Percentiles rank a stretch among this genome's conserved stretches.
phyloP scores from a whole-genome alignment of 2,329 filamentous ascomycete genomes.

The Diplodia corticola region DNA sequence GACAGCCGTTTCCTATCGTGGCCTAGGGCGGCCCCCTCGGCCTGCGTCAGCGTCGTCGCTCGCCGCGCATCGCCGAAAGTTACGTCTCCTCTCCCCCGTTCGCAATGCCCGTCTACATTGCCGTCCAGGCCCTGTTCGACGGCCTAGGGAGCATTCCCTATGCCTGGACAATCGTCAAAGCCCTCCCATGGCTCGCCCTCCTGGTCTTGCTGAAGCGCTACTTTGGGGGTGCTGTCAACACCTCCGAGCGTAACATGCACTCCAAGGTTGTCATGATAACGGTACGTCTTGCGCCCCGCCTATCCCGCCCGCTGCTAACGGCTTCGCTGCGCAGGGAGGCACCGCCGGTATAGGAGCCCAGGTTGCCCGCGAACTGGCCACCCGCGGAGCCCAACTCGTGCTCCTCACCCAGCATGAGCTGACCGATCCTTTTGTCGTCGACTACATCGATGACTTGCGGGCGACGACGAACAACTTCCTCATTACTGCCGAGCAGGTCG shows the following conservation, averaged over 20 bases:
- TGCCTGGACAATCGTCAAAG: slow-evolving; percentile 54
- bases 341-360: slow-evolving; percentile 89
- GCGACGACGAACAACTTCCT: slow-evolving; percentile 75
- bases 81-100: slow-evolving; percentile 7
- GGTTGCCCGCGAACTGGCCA: slow-evolving; percentile 71
- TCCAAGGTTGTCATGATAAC: slow-evolving; percentile 93
- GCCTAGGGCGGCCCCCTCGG: slow-evolving; percentile 4
- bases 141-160: slow-evolving; percentile 58
- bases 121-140: slow-evolving; percentile 55
- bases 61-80: slow-evolving; percentile 11
- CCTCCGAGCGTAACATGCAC: slow-evolving; percentile 80
- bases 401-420: slow-evolving; percentile 82
- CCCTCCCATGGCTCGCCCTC: slow-evolving; percentile 53
- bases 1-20: background rate
- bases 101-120: slow-evolving; percentile 63
- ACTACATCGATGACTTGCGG: slow-evolving; percentile 89
- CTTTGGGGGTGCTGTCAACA: slow-evolving; percentile 72
- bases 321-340: slow-evolving; percentile 60
- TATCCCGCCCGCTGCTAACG: slow-evolving; percentile 27
- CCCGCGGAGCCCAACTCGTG: slow-evolving; percentile 83
- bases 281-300: slow-evolving; percentile 47
- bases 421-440: slow-evolving; percentile 83
- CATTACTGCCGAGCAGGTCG: slow-evolving; percentile 93
- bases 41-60: slow-evolving; percentile 8
- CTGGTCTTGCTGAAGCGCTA: slow-evolving; percentile 69